Conservation (phyloP, 768 basidiomycete genomes). For the Fibroporia radiculosa region DNA sequence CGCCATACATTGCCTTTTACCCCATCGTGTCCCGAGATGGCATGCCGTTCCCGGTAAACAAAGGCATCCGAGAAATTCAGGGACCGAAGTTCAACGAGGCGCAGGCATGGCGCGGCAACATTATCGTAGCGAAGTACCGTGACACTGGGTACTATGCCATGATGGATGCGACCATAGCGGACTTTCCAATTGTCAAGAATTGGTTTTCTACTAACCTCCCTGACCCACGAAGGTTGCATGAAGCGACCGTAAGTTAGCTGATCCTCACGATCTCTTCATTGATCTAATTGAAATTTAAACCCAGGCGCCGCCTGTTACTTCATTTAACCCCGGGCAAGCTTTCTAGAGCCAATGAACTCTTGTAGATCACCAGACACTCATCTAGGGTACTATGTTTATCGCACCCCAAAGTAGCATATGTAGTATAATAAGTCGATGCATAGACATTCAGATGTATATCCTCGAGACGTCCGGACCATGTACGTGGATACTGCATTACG, state of each 20-base stretch:
- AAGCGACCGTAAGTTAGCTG: no score
- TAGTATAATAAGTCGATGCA: slow-evolving; percentile 1
- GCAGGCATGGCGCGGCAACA: slow-evolving; percentile 72
- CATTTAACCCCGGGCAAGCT: no score
- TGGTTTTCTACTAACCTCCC: slow-evolving; percentile 63
- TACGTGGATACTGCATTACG: no score
- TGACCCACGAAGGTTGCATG: slow-evolving; percentile 37
- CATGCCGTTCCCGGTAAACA: slow-evolving; percentile 78
- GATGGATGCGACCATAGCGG: slow-evolving; percentile 74
- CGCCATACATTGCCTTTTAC: slow-evolving; percentile 79
- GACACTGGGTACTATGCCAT: slow-evolving; percentile 41
- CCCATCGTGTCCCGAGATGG: slow-evolving; percentile 70
- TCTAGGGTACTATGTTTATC: slow-evolving; percentile 1
- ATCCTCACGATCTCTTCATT: slow-evolving; percentile 5
- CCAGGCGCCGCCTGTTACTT: no score
- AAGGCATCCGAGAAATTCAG: slow-evolving; percentile 68
- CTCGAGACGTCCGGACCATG: not conserved
- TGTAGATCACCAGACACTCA: no score
- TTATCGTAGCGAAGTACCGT: slow-evolving; percentile 65
- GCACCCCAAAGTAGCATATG: not conserved
- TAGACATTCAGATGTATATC: not conserved
- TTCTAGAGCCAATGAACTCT: no score
- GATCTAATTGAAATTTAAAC: slow-evolving; percentile 6
- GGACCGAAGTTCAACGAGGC: slow-evolving; percentile 52
- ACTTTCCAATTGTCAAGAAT: slow-evolving; percentile 77